Conservation (phyloP, 2,329 filamentous ascomycete genomes). For the Endoconidiophora polonica region DNA sequence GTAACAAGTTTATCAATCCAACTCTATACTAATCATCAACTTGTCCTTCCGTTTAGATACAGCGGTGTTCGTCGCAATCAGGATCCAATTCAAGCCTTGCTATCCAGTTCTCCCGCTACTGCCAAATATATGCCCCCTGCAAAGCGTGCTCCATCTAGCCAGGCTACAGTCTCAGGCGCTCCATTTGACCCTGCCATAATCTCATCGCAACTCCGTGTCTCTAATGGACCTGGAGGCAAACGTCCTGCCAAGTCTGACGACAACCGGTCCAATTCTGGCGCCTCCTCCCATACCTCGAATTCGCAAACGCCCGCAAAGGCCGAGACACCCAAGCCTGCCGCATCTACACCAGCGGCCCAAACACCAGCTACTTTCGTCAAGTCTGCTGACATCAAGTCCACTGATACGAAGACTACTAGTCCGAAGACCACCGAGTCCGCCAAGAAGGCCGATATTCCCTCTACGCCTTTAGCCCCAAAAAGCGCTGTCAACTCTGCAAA, state of each 20-base stretch:
- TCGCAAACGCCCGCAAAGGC: slow-evolving; percentile 6
- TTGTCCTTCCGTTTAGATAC: slow-evolving; percentile 40
- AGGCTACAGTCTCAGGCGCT: slow-evolving; percentile 57
- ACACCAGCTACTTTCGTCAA: slow-evolving; percentile 18
- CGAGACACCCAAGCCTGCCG: slow-evolving; percentile 4
- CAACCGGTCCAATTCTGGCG: neutral
- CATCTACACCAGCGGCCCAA: slow-evolving; percentile 2
- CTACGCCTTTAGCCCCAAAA: slow-evolving; percentile 5
- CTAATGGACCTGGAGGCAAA: slow-evolving; percentile 5
- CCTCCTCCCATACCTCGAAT: slow-evolving; percentile 1
- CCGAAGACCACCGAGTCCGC: slow-evolving; percentile 14
- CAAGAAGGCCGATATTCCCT: slow-evolving; percentile 17
- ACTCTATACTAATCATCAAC: neutral
- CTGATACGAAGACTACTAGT: slow-evolving; percentile 14
- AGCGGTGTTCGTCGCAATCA: slow-evolving; percentile 70
- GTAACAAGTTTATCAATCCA: neutral
- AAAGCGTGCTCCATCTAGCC: slow-evolving; percentile 58
- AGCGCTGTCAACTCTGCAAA: slow-evolving; percentile 13
- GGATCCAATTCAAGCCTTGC: slow-evolving; percentile 39
- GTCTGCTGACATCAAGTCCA: slow-evolving; percentile 20
- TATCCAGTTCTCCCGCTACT: slow-evolving; percentile 14
- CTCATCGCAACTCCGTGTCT: slow-evolving; percentile 49
- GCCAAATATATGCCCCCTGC: slow-evolving; percentile 79
- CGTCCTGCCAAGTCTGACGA: slow-evolving; percentile 5
- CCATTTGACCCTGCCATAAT: slow-evolving; percentile 83